These are phyloP conservation scores for Tolypocladium inflatum DNA, from an alignment of 2,329 filamentous ascomycete species.

Conservation along the genomic window DNA sequence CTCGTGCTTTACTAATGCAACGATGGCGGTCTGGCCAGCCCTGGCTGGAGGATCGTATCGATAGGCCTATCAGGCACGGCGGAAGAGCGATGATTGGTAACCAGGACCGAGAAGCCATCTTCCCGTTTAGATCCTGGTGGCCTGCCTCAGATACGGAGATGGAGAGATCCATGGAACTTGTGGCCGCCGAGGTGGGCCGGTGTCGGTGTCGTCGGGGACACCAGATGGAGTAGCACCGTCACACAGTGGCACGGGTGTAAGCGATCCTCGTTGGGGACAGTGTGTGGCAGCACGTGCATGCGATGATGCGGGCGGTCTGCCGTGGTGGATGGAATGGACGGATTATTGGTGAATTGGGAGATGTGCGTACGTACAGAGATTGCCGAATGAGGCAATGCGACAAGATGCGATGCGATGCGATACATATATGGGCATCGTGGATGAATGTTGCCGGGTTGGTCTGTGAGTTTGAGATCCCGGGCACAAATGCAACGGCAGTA, in stretches of 20 bases:
- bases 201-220: background rate
- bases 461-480: no score
- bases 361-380: no score
- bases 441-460: no score
- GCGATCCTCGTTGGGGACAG: no score
- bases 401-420: no score
- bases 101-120: background rate
- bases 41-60: background rate
- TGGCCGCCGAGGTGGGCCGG: background rate
- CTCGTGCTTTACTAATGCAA: background rate
- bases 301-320: background rate
- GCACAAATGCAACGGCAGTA: no score
- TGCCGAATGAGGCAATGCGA: no score
- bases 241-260: background rate
- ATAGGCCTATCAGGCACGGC: background rate
- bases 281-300: no score
- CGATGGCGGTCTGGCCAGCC: background rate
- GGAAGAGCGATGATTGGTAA: no score
- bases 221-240: background rate
- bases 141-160: background rate
- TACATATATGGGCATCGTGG: no score
- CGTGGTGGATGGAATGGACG: no score
- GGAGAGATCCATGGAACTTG: background rate
- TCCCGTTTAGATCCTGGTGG: background rate
- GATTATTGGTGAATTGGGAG: no score